Conservation (phyloP, 805 yeast genomes). For the Sugiyamaella lignohabitans region DNA sequence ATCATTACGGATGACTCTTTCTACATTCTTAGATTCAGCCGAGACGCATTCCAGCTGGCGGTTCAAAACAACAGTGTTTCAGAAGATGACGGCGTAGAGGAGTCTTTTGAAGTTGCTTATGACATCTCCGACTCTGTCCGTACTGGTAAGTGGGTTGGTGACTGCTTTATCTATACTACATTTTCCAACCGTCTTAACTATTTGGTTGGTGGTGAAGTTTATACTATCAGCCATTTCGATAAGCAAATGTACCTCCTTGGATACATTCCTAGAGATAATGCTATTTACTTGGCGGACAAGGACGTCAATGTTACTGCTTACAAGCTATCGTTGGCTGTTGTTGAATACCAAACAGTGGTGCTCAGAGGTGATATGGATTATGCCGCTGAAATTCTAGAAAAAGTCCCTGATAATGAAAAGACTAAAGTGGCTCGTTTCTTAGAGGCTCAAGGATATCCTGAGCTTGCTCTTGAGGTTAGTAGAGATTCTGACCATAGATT, state of each 20-base stretch:
- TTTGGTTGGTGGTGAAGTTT: constrained; percentile 88
- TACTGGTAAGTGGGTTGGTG: constrained; percentile 96
- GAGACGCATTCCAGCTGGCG: constrained; percentile 59
- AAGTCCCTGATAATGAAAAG: constrained; percentile 54
- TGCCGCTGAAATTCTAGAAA: constrained; percentile 55
- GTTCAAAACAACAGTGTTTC: constrained; percentile 51
- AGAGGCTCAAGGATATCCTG: constrained; percentile 83
- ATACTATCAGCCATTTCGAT: constrained; percentile 89
- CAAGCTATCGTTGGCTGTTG: constrained; percentile 72
- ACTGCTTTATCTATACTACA: constrained; percentile 90
- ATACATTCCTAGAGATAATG: constrained; percentile 83
- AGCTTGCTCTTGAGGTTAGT: constrained; percentile 76
- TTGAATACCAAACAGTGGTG: constrained; percentile 93
- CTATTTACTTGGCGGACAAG: constrained; percentile 85
- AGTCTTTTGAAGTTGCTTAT: constrained; percentile 73
- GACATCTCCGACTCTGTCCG: constrained; percentile 76
- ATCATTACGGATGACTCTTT: constrained; percentile 65
- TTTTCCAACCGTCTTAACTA: constrained; percentile 82
- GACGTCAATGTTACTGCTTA: constrained; percentile 78
- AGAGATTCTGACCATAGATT: constrained; percentile 88
- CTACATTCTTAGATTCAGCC: constrained; percentile 69
- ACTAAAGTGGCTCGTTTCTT: constrained; percentile 83
- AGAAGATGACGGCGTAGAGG: constrained; percentile 84
- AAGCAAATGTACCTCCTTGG: constrained; percentile 81
- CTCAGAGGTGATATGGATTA: constrained; percentile 90